These are phyloP conservation scores for Prinsepia uniflora DNA, from an alignment of 306 rosid genomes.

Conservation along the genomic window DNA sequence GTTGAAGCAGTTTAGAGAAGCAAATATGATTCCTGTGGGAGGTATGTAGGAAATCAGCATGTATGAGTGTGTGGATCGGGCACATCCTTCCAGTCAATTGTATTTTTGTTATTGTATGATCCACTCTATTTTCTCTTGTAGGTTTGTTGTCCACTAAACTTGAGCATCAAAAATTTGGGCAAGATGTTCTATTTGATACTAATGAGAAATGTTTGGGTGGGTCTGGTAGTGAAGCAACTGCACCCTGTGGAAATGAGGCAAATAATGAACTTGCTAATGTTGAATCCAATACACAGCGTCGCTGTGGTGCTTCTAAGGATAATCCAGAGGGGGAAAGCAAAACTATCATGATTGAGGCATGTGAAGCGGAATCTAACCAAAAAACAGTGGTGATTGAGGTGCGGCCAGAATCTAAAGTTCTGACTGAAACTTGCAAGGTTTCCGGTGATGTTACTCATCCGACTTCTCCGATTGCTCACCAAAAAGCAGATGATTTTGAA, in stretches of 20 bases:
- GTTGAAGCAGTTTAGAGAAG: slow-evolving; percentile 28
- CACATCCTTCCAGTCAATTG: slow-evolving; percentile 18
- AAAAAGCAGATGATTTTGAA: slow-evolving; percentile 21
- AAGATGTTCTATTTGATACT: slow-evolving; percentile 20
- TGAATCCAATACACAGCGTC: slow-evolving; percentile 31
- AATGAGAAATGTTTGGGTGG: slow-evolving; percentile 28
- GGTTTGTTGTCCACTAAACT: slow-evolving; percentile 33
- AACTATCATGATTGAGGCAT: slow-evolving; percentile 19
- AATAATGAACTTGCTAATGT: slow-evolving; percentile 27
- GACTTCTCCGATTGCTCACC: slow-evolving; percentile 13
- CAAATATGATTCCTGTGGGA: slow-evolving; percentile 18
- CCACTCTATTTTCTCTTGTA: slow-evolving; percentile 28
- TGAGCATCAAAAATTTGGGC: slow-evolving; percentile 9
- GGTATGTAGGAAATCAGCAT: slow-evolving; percentile 4
- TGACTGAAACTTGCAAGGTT: slow-evolving; percentile 21
- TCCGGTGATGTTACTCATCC: slow-evolving; percentile 24
- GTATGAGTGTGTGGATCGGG: neutral
- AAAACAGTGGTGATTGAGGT: slow-evolving; percentile 15
- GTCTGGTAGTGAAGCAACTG: slow-evolving; percentile 28
- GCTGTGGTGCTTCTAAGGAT: slow-evolving; percentile 16
- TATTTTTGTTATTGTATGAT: neutral
- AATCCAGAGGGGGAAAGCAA: slow-evolving; percentile 32
- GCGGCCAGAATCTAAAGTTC: slow-evolving; percentile 19
- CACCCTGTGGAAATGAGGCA: slow-evolving; percentile 22
- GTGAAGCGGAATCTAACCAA: slow-evolving; percentile 19